Percentiles rank a stretch among this genome's conserved stretches.
Evolutionary conservation across 345 rosid genomes (phyloP).

Genomic region (Salix viminalis): DNA sequence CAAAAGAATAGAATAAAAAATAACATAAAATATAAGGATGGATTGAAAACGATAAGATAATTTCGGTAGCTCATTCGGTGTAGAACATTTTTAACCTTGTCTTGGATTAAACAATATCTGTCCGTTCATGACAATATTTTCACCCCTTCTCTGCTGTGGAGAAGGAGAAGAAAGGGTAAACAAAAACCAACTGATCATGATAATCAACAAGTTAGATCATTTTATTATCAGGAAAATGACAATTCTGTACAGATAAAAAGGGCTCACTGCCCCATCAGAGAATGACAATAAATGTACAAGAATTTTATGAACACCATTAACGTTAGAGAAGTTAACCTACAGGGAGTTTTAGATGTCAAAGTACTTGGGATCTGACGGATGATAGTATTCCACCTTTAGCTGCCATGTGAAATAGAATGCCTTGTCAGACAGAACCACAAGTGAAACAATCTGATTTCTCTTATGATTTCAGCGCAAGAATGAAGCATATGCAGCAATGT

Average conservation of each 20-base stretch:
- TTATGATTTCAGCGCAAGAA: neutral
- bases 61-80: neutral
- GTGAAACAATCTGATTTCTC: neutral
- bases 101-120: neutral
- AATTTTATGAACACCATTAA: neutral
- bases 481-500: neutral
- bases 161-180: neutral
- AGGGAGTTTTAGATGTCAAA: constrained; percentile 17
- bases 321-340: neutral
- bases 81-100: neutral
- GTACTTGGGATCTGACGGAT: constrained; percentile 25
- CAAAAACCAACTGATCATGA: neutral
- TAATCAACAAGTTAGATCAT: constrained; percentile 13
- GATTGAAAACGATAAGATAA: too few species aligned
- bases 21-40: too few species aligned
- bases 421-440: neutral
- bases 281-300: constrained; percentile 22
- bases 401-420: constrained; percentile 10
- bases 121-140: neutral
- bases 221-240: constrained; percentile 3
- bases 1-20: too few species aligned
- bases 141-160: neutral
- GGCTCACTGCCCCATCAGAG: constrained; percentile 3
- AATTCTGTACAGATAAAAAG: constrained; percentile 16
- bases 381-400: constrained; percentile 22